Evolutionary conservation across 2,329 filamentous ascomycete species (phyloP).

Genomic region (Ophioceras dolichostomum): DNA sequence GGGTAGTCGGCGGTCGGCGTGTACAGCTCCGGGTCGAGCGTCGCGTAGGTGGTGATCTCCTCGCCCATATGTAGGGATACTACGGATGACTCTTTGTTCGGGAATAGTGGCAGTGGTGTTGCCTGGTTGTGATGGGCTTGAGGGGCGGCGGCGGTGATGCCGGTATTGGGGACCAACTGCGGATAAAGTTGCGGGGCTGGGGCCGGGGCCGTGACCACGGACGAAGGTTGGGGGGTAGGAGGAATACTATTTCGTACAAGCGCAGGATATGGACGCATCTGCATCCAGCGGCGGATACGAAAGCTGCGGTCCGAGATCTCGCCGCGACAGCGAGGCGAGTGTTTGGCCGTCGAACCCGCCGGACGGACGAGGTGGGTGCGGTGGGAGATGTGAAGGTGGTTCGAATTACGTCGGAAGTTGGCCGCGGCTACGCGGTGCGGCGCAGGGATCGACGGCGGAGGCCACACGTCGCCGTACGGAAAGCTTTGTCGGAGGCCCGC

Average conservation of each 20-base stretch:
- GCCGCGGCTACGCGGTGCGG: constrained; percentile 33
- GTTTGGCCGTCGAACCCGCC: too few relatives aligned
- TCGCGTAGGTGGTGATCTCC: constrained; percentile 51
- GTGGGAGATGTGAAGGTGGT: too few relatives aligned
- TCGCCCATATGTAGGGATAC: constrained; percentile 41
- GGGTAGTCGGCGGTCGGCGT: constrained; percentile 70
- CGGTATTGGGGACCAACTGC: too few relatives aligned
- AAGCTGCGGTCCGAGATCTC: constrained; percentile 62
- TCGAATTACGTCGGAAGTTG: constrained; percentile 9
- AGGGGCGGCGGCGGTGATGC: too few relatives aligned
- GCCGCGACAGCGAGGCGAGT: constrained; percentile 22
- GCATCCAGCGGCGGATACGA: constrained; percentile 64
- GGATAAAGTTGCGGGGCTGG: too few relatives aligned
- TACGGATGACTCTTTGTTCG: too few relatives aligned
- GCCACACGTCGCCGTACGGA: constrained; percentile 56
- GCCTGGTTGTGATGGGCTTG: too few relatives aligned
- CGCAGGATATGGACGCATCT: constrained; percentile 44
- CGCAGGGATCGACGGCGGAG: constrained; percentile 58
- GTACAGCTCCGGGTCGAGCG: constrained; percentile 62
- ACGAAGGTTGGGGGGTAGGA: too few relatives aligned
- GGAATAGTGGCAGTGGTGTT: too few relatives aligned
- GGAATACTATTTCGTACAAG: too few relatives aligned
- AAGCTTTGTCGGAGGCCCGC: constrained; percentile 17
- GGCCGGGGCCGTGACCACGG: too few relatives aligned
- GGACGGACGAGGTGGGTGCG: too few relatives aligned